A percentile compares a stretch with the other conserved stretches of the same genome.
These are phyloP conservation scores for Hymenotorrendiella dingleyae DNA, from an alignment of 2,329 filamentous ascomycete species.

Conservation along the genomic window DNA sequence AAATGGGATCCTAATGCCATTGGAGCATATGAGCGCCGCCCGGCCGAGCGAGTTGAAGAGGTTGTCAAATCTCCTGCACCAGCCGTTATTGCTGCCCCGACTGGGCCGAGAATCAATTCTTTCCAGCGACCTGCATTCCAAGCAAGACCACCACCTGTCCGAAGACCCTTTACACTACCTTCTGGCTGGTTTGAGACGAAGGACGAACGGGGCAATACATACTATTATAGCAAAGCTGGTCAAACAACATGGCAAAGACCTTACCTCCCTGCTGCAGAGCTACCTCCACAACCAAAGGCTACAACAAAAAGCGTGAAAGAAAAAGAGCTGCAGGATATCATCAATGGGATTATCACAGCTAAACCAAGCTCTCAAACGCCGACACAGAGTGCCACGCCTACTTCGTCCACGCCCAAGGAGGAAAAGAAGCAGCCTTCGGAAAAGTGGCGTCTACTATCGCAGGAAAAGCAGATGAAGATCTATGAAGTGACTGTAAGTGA, in stretches of 20 bases:
- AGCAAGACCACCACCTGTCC: conserved; percentile 50
- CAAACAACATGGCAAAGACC: conserved; percentile 78
- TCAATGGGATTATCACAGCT: conserved; percentile 66
- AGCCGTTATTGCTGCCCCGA: conserved; percentile 36
- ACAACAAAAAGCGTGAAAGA: conserved; percentile 36
- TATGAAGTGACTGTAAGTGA: conserved; percentile 83
- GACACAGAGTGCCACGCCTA: conserved; percentile 56
- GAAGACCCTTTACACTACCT: conserved; percentile 58
- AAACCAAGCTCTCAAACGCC: conserved; percentile 38
- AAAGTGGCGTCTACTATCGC: conserved; percentile 62
- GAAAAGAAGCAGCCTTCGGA: conserved; percentile 57
- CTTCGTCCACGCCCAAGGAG: conserved; percentile 45
- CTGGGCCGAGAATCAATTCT: conserved; percentile 39
- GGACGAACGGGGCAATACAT: conserved; percentile 64
- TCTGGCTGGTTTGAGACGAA: conserved; percentile 80
- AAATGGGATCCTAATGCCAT: conserved; percentile 68
- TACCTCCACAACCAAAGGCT: conserved; percentile 48
- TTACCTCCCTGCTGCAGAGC: conserved; percentile 60
- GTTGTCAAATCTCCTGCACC: conserved; percentile 30
- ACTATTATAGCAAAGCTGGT: conserved; percentile 80
- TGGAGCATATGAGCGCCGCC: conserved; percentile 55
- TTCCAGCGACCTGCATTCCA: conserved; percentile 50
- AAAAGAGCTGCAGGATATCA: conserved; percentile 78
- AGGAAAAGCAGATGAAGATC: conserved; percentile 89
- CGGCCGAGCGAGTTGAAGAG: conserved; percentile 52